These are phyloP conservation scores for Xylaria sp. DNA, from an alignment of 2,329 filamentous ascomycete genomes.

Conservation along the genomic window DNA sequence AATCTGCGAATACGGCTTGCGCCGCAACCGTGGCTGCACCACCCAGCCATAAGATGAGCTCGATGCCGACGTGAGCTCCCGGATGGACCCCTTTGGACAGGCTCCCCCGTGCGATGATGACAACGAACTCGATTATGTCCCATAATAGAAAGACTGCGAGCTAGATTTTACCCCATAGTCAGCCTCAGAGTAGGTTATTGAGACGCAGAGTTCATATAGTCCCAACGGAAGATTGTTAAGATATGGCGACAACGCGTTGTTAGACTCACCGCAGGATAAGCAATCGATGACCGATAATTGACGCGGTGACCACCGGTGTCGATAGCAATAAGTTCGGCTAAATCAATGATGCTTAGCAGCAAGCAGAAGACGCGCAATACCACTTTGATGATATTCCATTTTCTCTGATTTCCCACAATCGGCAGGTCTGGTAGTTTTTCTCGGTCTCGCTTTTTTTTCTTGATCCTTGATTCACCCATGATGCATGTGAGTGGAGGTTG, in stretches of 20 bases:
- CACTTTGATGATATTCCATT: conserved; percentile 43
- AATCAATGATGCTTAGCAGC: conserved; percentile 24
- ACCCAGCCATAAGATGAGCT: conserved; percentile 40
- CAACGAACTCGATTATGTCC: conserved; percentile 44
- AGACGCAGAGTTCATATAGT: background rate
- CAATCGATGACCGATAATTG: conserved; percentile 5
- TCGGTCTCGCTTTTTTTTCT: background rate
- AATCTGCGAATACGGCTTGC: conserved; percentile 5
- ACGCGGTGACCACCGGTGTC: background rate
- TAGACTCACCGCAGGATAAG: conserved; percentile 27
- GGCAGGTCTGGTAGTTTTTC: conserved; percentile 34
- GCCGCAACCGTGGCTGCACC: conserved; percentile 15
- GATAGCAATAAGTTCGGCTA: conserved; percentile 30
- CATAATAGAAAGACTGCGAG: conserved; percentile 34
- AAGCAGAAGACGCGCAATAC: conserved; percentile 38
- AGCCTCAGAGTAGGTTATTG: background rate
- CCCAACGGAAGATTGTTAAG: background rate
- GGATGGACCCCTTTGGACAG: conserved; percentile 40
- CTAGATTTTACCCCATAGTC: conserved; percentile 26
- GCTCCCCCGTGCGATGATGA: conserved; percentile 39
- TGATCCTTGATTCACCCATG: conserved; percentile 19
- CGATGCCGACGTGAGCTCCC: conserved; percentile 44
- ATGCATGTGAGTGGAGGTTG: conserved; percentile 14
- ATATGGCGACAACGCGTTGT: background rate
- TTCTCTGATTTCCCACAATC: conserved; percentile 33